phyloP scores from a whole-genome alignment of 495 filamentous ascomycete genomes.

The Delitschia confertaspora region DNA sequence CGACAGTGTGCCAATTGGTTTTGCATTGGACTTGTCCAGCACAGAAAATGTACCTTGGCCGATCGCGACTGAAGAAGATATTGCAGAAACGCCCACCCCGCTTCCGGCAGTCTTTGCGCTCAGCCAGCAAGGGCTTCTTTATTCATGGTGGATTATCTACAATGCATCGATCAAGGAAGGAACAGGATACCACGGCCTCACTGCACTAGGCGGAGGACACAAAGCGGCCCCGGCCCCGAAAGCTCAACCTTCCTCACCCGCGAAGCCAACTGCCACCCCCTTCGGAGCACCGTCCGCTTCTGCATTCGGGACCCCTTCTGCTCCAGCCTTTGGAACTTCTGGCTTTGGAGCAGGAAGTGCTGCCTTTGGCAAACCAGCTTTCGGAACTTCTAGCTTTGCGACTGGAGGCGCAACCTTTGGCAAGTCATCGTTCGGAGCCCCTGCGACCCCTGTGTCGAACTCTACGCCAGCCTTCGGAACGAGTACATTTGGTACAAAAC shows the following conservation, averaged over 20 bases:
- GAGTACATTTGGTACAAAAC: conserved; percentile 31
- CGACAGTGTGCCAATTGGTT: conserved; percentile 62
- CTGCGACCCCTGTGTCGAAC: conserved; percentile 5
- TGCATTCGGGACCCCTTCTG: conserved; percentile 26
- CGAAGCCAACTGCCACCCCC: neutral
- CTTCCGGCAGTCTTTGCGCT: conserved; percentile 80
- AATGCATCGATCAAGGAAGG: conserved; percentile 70
- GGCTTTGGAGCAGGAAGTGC: conserved; percentile 6
- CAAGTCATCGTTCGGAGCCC: conserved; percentile 21
- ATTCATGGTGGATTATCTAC: conserved; percentile 86
- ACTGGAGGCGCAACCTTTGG: conserved; percentile 18
- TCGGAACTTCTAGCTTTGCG: conserved; percentile 8
- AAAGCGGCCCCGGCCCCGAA: neutral
- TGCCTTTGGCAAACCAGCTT: conserved; percentile 28
- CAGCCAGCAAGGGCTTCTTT: conserved; percentile 80
- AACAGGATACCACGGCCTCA: conserved; percentile 61
- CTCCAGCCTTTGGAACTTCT: conserved; percentile 5
- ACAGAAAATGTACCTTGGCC: conserved; percentile 71
- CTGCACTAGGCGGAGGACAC: conserved; percentile 17
- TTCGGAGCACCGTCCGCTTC: conserved; percentile 17
- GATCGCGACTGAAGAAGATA: conserved; percentile 60
- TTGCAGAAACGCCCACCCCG: conserved; percentile 67
- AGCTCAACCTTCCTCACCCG: neutral
- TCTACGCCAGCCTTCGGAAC: neutral
- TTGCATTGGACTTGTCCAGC: conserved; percentile 71